These are phyloP conservation scores for Purpureocillium lavendulum DNA, from an alignment of 2,329 filamentous ascomycete species.

Conservation along the genomic window DNA sequence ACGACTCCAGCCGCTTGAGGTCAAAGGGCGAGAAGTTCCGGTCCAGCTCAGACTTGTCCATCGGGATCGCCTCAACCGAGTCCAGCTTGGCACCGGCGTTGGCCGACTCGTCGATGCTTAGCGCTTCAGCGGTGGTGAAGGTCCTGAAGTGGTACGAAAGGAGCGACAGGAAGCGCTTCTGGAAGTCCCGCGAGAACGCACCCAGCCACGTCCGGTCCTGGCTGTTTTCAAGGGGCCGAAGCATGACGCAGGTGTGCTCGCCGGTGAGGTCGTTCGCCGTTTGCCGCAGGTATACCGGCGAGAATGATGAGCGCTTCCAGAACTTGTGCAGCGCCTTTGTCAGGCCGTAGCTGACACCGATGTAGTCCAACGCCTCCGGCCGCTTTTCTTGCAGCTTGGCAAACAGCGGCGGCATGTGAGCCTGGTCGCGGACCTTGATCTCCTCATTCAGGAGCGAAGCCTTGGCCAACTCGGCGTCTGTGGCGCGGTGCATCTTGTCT, in stretches of 20 bases:
- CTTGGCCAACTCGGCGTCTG: conserved; percentile 71
- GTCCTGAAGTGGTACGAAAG: conserved; percentile 87
- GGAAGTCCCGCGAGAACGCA: conserved; percentile 87
- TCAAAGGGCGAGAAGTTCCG: conserved; percentile 79
- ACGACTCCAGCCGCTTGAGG: conserved; percentile 87
- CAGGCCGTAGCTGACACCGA: conserved; percentile 92
- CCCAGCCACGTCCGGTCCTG: conserved; percentile 79
- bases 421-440: conserved; percentile 82
- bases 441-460: conserved; percentile 76
- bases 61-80: conserved; percentile 33
- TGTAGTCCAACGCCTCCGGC: conserved; percentile 75
- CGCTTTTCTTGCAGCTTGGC: conserved; percentile 77
- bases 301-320: conserved; percentile 85
- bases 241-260: conserved; percentile 97
- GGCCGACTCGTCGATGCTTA: conserved; percentile 84
- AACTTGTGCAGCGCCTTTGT: conserved; percentile 86
- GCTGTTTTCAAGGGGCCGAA: conserved; percentile 63
- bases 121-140: conserved; percentile 69
- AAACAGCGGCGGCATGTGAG: conserved; percentile 88
- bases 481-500: conserved; percentile 66
- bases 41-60: conserved; percentile 73
- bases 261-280: conserved; percentile 94
- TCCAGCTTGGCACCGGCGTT: conserved; percentile 63
- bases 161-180: conserved; percentile 82
- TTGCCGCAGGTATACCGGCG: conserved; percentile 87